Evolutionary conservation across 2,329 filamentous ascomycete species (phyloP).

Genomic region (Dothiorella sarmentorum): DNA sequence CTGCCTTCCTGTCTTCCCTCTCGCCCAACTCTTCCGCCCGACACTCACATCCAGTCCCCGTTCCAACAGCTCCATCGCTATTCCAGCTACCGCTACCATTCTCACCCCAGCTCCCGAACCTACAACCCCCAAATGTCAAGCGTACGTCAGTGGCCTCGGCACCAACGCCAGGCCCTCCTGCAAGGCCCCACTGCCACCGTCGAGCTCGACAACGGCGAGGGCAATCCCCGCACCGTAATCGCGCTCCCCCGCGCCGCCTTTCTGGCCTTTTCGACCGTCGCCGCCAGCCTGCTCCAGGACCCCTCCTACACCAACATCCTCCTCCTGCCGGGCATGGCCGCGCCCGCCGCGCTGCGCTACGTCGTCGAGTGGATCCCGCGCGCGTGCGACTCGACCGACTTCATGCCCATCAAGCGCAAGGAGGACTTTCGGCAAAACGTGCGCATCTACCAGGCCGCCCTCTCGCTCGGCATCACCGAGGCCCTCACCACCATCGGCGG

Average conservation of each 20-base stretch:
- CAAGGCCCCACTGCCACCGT: not conserved
- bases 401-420: constrained; percentile 16
- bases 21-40: not conserved
- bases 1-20: not conserved
- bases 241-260: constrained; percentile 5
- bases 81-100: not conserved
- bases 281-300: not conserved
- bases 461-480: constrained; percentile 16
- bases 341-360: constrained; percentile 11
- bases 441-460: constrained; percentile 15
- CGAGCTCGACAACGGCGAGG: not conserved
- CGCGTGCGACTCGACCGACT: constrained; percentile 11
- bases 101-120: not conserved
- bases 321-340: constrained; percentile 3
- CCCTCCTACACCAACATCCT: not conserved
- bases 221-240: not conserved
- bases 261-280: constrained; percentile 14
- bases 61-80: too few relatives aligned
- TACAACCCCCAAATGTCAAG: constrained; percentile 1
- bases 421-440: constrained; percentile 14
- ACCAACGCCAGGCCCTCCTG: not conserved
- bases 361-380: constrained; percentile 14
- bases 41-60: too few relatives aligned
- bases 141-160: not conserved
- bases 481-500: constrained; percentile 10